phyloP scores from a whole-genome alignment of 345 rosid species.

The Reutealis trisperma region DNA sequence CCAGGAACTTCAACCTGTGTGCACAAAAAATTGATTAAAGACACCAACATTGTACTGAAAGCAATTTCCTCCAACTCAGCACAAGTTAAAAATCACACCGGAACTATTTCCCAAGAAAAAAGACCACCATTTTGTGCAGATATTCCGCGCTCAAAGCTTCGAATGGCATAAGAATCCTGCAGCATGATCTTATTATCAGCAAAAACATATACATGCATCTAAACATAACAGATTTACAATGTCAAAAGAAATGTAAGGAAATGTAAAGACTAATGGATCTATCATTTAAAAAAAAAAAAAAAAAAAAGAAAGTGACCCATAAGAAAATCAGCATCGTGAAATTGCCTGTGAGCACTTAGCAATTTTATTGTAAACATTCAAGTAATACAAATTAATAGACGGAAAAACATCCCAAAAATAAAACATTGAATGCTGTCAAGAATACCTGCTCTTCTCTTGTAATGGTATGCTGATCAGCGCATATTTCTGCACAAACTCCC shows the following conservation, averaged over 20 bases:
- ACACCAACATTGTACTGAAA: background rate
- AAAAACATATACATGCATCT: background rate
- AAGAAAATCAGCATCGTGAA: constrained; percentile 7
- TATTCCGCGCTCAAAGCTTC: constrained; percentile 34
- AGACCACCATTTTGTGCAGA: constrained; percentile 23
- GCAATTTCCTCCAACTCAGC: background rate
- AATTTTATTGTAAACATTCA: background rate
- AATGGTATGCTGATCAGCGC: constrained; percentile 27
- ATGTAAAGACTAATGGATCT: background rate
- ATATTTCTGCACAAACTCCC: constrained; percentile 40
- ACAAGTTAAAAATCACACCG: constrained; percentile 14
- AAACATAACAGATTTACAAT: constrained; percentile 4
- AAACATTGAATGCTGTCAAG: background rate
- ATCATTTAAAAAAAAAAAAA: too few relatives aligned
- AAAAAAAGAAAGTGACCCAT: background rate
- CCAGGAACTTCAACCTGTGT: constrained; percentile 32
- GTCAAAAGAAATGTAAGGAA: background rate
- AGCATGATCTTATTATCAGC: background rate
- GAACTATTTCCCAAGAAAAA: constrained; percentile 38
- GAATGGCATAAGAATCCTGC: constrained; percentile 33
- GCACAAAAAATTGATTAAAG: background rate
- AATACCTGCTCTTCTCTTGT: constrained; percentile 31
- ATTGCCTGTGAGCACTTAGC: constrained; percentile 9
- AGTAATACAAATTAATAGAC: background rate
- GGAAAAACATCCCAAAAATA: background rate